Conservation (phyloP, 306 rosid species). For the Prunus salicina region DNA sequence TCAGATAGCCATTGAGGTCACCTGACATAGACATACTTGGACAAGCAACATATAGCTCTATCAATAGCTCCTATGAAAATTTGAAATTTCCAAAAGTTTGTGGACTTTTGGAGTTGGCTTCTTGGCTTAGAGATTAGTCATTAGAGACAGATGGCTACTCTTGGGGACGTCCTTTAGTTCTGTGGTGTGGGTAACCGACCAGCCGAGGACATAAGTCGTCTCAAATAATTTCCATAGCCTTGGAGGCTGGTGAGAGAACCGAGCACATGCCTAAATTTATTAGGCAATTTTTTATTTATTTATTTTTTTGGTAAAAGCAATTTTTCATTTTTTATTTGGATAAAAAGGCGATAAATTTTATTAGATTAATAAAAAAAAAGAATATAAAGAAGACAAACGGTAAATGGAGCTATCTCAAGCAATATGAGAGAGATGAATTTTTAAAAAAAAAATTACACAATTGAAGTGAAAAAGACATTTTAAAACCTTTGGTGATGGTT, state of each 20-base stretch:
- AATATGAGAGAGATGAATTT: too few species aligned
- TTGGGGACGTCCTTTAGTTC: background rate
- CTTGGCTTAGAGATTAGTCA: background rate
- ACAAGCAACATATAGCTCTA: background rate
- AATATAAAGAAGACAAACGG: too few species aligned
- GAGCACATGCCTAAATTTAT: too few species aligned
- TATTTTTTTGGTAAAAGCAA: too few species aligned
- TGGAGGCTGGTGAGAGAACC: too few species aligned
- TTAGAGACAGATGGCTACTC: background rate
- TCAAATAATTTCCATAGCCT: background rate
- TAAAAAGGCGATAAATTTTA: too few species aligned
- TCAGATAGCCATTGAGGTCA: background rate
- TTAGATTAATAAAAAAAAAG: too few species aligned
- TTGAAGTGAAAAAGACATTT: background rate
- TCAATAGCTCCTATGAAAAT: background rate
- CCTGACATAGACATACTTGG: background rate
- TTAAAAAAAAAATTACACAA: background rate
- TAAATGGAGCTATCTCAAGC: too few species aligned
- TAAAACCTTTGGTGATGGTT: too few species aligned
- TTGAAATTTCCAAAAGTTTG: background rate
- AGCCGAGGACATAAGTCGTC: background rate
- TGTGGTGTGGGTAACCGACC: background rate
- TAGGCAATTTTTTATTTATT: too few species aligned
- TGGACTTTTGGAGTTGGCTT: background rate
- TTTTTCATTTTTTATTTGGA: too few species aligned